phyloP scores from a whole-genome alignment of 164 flowering plant genomes.

The Dillenia suffruticosa region DNA sequence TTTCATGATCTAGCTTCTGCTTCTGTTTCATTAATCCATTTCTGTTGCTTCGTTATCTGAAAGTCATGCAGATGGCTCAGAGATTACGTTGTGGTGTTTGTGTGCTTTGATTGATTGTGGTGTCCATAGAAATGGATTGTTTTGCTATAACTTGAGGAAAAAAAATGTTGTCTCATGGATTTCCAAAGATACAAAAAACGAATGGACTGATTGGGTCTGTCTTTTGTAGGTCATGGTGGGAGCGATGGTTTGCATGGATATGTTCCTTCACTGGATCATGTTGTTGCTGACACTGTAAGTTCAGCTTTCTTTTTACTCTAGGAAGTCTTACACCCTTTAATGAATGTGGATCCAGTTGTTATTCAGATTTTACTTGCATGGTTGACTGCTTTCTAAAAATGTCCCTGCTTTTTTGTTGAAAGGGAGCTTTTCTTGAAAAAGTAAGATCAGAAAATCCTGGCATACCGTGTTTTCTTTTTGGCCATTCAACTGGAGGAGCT shows the following conservation, averaged over 20 bases:
- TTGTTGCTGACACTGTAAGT: slow-evolving; percentile 95
- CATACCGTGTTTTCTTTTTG: slow-evolving; percentile 91
- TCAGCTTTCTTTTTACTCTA: not conserved
- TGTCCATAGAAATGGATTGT: too few relatives aligned
- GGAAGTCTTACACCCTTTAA: not conserved
- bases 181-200: too few relatives aligned
- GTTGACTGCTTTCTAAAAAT: too few relatives aligned
- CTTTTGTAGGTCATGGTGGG: slow-evolving; percentile 86
- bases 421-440: slow-evolving; percentile 83
- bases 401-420: slow-evolving; percentile 7
- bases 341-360: too few relatives aligned
- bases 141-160: too few relatives aligned
- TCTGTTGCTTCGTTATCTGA: not conserved
- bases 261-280: slow-evolving; percentile 96
- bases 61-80: too few relatives aligned
- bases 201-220: too few relatives aligned
- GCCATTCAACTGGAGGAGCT: slow-evolving; percentile 99
- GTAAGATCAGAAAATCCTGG: slow-evolving; percentile 74
- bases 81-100: too few relatives aligned
- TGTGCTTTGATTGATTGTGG: too few relatives aligned
- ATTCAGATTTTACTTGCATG: too few relatives aligned
- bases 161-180: too few relatives aligned
- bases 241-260: slow-evolving; percentile 99
- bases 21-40: not conserved
- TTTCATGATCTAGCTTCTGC: not conserved